Conservation (phyloP, 306 rosid genomes). For the Fragaria nilgerrensis region DNA sequence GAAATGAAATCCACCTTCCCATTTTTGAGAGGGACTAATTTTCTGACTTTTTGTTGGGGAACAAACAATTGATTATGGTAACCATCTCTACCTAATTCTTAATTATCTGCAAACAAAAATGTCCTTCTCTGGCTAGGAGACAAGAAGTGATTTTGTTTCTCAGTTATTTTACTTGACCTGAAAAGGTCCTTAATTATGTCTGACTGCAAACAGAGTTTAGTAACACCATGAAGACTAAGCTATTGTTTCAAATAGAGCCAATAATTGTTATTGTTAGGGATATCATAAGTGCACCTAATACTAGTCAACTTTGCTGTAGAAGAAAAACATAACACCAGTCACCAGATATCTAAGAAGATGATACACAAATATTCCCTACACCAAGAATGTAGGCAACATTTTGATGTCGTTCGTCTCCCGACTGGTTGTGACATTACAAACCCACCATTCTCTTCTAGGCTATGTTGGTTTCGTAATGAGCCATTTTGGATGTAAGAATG, state of each 20-base stretch:
- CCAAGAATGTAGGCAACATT: background rate
- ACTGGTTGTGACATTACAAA: background rate
- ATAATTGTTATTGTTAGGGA: background rate
- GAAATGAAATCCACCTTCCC: background rate
- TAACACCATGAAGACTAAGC: background rate
- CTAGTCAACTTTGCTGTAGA: background rate
- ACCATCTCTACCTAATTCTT: slow-evolving; percentile 15
- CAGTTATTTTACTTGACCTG: background rate
- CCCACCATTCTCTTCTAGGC: background rate
- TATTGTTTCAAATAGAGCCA: background rate
- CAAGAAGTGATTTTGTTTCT: background rate
- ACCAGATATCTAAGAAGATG: background rate
- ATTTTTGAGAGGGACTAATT: background rate
- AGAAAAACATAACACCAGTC: background rate
- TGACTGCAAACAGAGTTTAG: background rate
- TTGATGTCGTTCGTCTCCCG: background rate
- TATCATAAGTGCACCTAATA: background rate
- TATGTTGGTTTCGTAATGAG: background rate
- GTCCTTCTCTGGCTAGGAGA: background rate
- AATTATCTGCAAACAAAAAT: background rate
- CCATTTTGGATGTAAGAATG: background rate
- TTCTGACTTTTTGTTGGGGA: background rate
- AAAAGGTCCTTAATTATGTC: background rate
- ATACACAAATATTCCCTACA: background rate
- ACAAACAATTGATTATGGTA: background rate